Evolutionary conservation across 352 stramenopile species (phyloP), one percentile per base, ranked within the genome.

Genomic region (Albugo laibachii): DNA sequence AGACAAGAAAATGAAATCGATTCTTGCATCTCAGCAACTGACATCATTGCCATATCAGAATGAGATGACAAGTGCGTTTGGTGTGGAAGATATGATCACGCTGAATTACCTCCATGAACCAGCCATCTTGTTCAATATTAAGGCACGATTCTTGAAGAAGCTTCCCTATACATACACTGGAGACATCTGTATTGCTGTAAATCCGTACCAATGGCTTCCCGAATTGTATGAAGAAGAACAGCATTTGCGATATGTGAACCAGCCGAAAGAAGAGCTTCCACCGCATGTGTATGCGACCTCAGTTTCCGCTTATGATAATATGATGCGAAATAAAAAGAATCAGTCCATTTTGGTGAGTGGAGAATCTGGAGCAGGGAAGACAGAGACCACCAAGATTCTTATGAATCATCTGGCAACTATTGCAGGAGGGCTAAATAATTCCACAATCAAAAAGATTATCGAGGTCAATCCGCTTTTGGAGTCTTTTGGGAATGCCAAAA

Each of bases 141-240:
- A 86, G 55, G 65, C 61, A 58, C 69, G 82, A 21, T 93, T 92
- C 54, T 59, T 86, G 12, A 62, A 67, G 36, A 63, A 75, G 19
- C 66, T 91, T 27, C 92, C 93, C 0, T 98, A 98, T 70, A 97
- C 92, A 31, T 94, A 94, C 59, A 95, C 93, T 21, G 91, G 92
- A n/a, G 88, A 97, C 44, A 97, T 97, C 57, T 87, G 96, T 41
- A 94, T 98, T 53, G 92, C 93, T 1, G 79, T 97, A 42, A 98
- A 98, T 63, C 93, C 92, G n/a, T 98, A 97, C 59, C 80, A 92
- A 58, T 93, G 80, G 80, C 69, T 92, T 24, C 65, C 71, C 0
- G 74, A 91, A 37, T 59, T 94, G 12, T 94, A 95, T 56, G 65
- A 62, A 0, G 79, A 93, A 45, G 73, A 87, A 45, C 56, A 71